Evolutionary conservation across 352 stramenopile genomes (phyloP), one percentile per base, ranked within the genome.

Genomic region (Globisporangium echinulatum): DNA sequence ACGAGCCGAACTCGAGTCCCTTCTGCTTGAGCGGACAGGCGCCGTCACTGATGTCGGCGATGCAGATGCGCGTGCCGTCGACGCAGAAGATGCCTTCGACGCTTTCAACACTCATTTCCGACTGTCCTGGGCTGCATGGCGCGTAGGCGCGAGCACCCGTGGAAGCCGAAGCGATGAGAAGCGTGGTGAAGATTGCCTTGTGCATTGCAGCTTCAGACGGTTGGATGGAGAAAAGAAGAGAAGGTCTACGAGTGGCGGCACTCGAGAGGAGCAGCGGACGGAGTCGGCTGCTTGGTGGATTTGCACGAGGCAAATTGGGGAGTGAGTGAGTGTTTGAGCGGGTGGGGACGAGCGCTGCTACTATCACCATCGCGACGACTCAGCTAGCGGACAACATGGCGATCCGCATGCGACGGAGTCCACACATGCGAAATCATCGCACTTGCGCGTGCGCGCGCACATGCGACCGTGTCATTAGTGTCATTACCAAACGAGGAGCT

Each of bases 31-130:
- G 13, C 11, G 62, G 62, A 40, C 62, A 68, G 8, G 17, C 25
- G n/a, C 62, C 57, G 15, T 54, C 50, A 38, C 33, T 52, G 47
- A 61, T 40, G 8, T 53, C 7, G 42, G 44, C 57, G 36, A 64
- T 64, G 51, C 62, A 68, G 15, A 68, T 64, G 2, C 40, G 53
- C 9, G 9, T 51, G 36, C 42, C 49, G 40, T 55, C 48, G 52
- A 65, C 62, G 40, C 57, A 68, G 43, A 59, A 67, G 56, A 64
- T 64, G 56, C 62, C 56, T 53, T 61, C 36, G 7, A 57, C 50
- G 33, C 62, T 46, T 52, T 68, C 56, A n/a, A 68, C 62, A 10
- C 62, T 64, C 39, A 64, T 61, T 42, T 55, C 47, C 9, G 11
- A 61, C 38, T 57, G 53, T 1, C 33, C n/a, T 3, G 15, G 11